Conservation (phyloP, 306 rosid species). For the Lathyrus oleraceus region DNA sequence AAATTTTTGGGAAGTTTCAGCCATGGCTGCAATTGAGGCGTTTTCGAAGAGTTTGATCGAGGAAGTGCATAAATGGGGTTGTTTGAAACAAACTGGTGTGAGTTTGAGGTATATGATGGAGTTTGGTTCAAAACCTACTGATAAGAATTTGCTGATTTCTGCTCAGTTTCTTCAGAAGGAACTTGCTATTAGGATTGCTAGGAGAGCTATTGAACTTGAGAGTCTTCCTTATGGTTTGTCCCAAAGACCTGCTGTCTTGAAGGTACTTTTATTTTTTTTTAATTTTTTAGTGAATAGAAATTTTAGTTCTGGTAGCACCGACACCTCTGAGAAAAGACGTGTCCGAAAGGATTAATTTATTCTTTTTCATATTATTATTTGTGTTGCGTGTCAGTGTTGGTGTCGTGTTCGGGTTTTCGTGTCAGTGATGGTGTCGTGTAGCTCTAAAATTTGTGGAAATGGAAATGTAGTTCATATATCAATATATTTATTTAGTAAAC, state of each 20-base stretch:
- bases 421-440: no score
- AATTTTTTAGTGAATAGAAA: no score
- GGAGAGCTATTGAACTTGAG: slow-evolving; percentile 77
- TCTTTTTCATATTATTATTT: background rate
- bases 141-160: slow-evolving; percentile 60
- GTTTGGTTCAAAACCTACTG: slow-evolving; percentile 65
- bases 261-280: slow-evolving; percentile 38
- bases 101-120: slow-evolving; percentile 89
- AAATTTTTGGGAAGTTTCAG: background rate
- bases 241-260: slow-evolving; percentile 67
- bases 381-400: no score
- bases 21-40: slow-evolving; percentile 66
- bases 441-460: background rate
- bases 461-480: background rate
- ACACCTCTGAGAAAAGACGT: no score
- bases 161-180: slow-evolving; percentile 89
- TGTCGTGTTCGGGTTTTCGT: no score
- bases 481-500: background rate
- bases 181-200: slow-evolving; percentile 82
- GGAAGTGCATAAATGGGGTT: slow-evolving; percentile 78
- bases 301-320: no score
- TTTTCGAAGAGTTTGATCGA: slow-evolving; percentile 67
- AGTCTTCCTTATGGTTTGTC: slow-evolving; percentile 81
- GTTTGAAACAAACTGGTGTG: slow-evolving; percentile 82
- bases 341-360: background rate